Evolutionary conservation across 495 filamentous ascomycete genomes (phyloP), one percentile per base, ranked within the genome.

Genomic region (Alectoria sarmentosa): DNA sequence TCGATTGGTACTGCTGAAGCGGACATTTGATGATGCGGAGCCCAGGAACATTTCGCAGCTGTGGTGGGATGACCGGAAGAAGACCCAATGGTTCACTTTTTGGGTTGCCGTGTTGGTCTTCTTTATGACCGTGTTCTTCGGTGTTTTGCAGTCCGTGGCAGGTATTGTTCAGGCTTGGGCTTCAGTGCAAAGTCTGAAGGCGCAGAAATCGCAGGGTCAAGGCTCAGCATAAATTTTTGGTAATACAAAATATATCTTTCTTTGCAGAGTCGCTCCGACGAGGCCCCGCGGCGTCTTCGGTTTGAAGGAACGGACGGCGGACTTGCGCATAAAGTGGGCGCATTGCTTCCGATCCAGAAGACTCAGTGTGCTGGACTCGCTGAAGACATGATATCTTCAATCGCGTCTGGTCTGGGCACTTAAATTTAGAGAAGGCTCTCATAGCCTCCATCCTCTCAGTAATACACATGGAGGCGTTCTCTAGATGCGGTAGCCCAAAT

Each of bases 71-170:
- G 65, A 80, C 59, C 69, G 83, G 6, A 80, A 81, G 59, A 72
- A 74, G 14, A 73, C 76, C 0, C 79, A 84, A 67, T 84, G 80
- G 79, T 83, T 80, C 61, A 80, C 79, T 11, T 81, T 83, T 54
- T 85, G 82, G 82, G 74, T 82, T 14, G 82, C 81, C 2, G 72
- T 80, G 6, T 46, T 78, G 21, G 78, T 80, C 1, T 69, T 82
- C 5, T 46, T 74, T 1, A 67, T 84, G 55, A 83, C 80, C 3
- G 58, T 81, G 3, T 76, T 84, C 54, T 81, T 84, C 66, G 81
- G 80, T 0, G 23, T 84, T 10, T 69, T 84, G 4, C 79, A 84
- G 68, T 76, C 71, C 38, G 62, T 82, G 42, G 78, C 79, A 58
- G 77, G 78, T 4, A 78, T 72, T 0, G 59, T 82, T 42, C 79